Conservation (phyloP, 2,329 filamentous ascomycete genomes). For the Pseudogymnoascus sp. region DNA sequence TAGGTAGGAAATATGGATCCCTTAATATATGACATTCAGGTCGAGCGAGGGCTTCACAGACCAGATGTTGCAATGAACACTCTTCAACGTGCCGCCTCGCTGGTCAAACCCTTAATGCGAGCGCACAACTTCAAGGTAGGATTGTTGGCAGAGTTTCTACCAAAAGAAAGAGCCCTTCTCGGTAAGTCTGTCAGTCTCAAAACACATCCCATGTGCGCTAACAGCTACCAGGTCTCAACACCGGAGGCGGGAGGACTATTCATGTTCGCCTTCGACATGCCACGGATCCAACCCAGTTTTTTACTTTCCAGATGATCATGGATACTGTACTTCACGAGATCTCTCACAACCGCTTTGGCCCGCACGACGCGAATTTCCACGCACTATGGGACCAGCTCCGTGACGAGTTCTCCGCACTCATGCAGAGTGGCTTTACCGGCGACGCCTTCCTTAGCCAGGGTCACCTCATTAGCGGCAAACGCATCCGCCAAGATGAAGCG, state of each 20-base stretch:
- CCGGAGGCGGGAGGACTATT: slow-evolving; percentile 70
- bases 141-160: slow-evolving; percentile 78
- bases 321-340: slow-evolving; percentile 95
- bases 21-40: not conserved
- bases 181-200: slow-evolving; percentile 38
- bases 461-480: slow-evolving; percentile 60
- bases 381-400: slow-evolving; percentile 83
- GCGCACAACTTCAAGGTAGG: slow-evolving; percentile 74
- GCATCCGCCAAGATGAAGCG: slow-evolving; percentile 64
- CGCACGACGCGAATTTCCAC: slow-evolving; percentile 77
- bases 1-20: not conserved
- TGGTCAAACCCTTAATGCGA: slow-evolving; percentile 93
- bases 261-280: slow-evolving; percentile 74
- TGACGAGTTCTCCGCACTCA: slow-evolving; percentile 71
- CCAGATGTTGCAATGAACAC: slow-evolving; percentile 31
- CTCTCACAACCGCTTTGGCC: slow-evolving; percentile 76
- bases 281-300: slow-evolving; percentile 65
- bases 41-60: not conserved
- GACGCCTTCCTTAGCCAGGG: slow-evolving; percentile 79
- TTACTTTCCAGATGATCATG: slow-evolving; percentile 70
- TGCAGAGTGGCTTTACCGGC: slow-evolving; percentile 79
- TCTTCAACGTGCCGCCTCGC: slow-evolving; percentile 72
- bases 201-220: not conserved
- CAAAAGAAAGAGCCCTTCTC: slow-evolving; percentile 63
- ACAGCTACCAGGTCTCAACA: slow-evolving; percentile 56